Base-by-base conservation (phyloP, 768 basidiomycete genomes). In the Collybia mongolica region DNA sequence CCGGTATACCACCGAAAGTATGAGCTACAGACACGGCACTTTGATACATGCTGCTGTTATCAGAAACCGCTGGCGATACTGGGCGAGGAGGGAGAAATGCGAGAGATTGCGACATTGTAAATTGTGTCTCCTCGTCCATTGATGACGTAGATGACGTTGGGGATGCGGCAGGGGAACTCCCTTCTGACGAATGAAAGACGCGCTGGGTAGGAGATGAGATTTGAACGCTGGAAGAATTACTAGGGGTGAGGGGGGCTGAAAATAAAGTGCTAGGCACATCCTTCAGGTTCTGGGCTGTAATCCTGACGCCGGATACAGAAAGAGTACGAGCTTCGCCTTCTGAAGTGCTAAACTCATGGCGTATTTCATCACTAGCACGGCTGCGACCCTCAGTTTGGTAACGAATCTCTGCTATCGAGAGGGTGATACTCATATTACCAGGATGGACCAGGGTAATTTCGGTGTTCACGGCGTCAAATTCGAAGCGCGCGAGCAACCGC, bases 21-120 rank as follows among this genome's bases (percentile, higher is more conserved):
- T 56, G 48, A n/a, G 53, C 39, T 28, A 52, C 54, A 8, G 86
- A 86, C 18, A 87, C 56, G 3, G 86, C 86, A 57, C 90, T 93
- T 56, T 87, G 79, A 62, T 92, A 93, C 76, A 93, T 81, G 67
- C 84, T 91, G 57, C 81, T 81, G 5, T 75, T 65, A 42, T 77
- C 67, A 17, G 84, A 83, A 35, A 64, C 68, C 42, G 71, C 56
- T 15, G 76, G 72, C n/a, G 74, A 81, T 6, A 58, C 56, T 7
- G 76, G 48, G 38, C 72, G 63, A 11, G 74, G 78, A 36, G 81
- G 86, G 32, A 93, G 72, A 46, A 68, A 74, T 2, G 76, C 84
- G 28, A 90, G 71, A 5, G 89, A 91, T 61, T 90, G 86, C 6
- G 87, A 86, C 88, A 91, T 90, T 46, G 77, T 69, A 59, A 81